Evolutionary conservation across 257 asterid genomes (phyloP).

Genomic region (Solanum medicagineum): DNA sequence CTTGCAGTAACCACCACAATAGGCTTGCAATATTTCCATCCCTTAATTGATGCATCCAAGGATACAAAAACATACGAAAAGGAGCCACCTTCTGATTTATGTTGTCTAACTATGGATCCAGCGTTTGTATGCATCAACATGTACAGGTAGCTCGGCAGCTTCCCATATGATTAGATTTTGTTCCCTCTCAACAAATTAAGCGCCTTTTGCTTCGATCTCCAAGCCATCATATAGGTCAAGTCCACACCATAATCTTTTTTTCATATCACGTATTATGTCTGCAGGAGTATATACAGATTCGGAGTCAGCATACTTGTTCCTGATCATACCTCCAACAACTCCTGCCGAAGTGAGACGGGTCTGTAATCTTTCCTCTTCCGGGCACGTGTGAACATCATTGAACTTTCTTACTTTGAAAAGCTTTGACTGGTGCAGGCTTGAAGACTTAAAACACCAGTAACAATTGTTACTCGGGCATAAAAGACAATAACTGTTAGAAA

Average conservation of each 20-base stretch:
- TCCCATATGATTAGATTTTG: background rate
- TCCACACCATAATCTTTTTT: background rate
- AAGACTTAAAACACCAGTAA: background rate
- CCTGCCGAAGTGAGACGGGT: background rate
- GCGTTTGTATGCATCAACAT: background rate
- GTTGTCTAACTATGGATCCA: background rate
- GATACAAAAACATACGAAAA: background rate
- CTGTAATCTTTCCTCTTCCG: background rate
- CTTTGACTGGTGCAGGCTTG: background rate
- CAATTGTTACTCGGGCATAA: background rate
- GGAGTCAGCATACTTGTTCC: background rate
- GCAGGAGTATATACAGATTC: background rate
- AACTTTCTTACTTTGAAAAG: slow-evolving; percentile 1
- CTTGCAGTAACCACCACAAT: background rate
- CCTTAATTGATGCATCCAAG: background rate
- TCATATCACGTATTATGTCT: background rate
- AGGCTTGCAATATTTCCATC: background rate
- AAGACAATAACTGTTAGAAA: background rate
- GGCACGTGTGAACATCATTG: background rate
- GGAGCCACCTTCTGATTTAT: background rate
- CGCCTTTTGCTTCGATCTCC: background rate
- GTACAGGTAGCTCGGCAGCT: background rate
- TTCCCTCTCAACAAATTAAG: background rate
- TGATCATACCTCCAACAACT: background rate
- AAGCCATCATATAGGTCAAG: background rate